A percentile compares a stretch with the other conserved stretches of the same genome.
Conservation (phyloP, 805 yeast species). For the Brettanomyces bruxellensis region DNA sequence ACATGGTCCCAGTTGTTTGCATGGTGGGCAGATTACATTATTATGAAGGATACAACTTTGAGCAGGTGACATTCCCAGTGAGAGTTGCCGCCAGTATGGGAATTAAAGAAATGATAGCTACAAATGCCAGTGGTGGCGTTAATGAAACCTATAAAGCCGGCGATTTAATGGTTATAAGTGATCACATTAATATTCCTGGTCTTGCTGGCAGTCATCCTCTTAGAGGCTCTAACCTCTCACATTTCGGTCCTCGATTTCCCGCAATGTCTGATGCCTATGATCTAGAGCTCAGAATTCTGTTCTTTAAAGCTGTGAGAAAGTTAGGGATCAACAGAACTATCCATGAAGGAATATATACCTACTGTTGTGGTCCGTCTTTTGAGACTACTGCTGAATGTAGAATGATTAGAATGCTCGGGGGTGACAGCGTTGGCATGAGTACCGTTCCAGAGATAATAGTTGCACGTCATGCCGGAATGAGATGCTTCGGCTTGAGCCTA, state of each 20-base stretch:
- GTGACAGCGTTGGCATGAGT: constrained; percentile 96
- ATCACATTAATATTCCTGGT: constrained; percentile 89
- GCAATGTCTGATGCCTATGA: constrained; percentile 90
- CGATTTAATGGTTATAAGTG: constrained; percentile 83
- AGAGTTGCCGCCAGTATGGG: constrained; percentile 64
- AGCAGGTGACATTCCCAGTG: constrained; percentile 77
- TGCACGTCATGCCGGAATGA: constrained; percentile 81
- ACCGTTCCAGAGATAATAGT: constrained; percentile 94
- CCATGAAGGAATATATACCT: constrained; percentile 82
- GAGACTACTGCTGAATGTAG: constrained; percentile 92
- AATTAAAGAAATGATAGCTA: constrained; percentile 56
- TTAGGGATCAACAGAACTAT: constrained; percentile 44
- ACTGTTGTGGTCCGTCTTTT: constrained; percentile 88
- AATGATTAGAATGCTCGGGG: constrained; percentile 62
- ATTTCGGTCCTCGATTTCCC: constrained; percentile 78
- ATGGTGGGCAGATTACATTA: constrained; percentile 92
- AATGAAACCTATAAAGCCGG: constrained; percentile 64
- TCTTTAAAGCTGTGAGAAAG: constrained; percentile 44
- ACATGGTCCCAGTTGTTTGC: constrained; percentile 71
- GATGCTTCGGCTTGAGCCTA: constrained; percentile 75
- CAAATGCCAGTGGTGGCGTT: constrained; percentile 96
- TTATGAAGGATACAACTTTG: constrained; percentile 85
- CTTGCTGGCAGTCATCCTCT: constrained; percentile 82
- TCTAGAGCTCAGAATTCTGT: constrained; percentile 52
- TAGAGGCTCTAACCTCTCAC: constrained; percentile 75